Percentiles rank a stretch among this genome's conserved stretches.
These are phyloP conservation scores for Pisolithus orientalis DNA, from an alignment of 768 basidiomycete species.

Conservation along the genomic window DNA sequence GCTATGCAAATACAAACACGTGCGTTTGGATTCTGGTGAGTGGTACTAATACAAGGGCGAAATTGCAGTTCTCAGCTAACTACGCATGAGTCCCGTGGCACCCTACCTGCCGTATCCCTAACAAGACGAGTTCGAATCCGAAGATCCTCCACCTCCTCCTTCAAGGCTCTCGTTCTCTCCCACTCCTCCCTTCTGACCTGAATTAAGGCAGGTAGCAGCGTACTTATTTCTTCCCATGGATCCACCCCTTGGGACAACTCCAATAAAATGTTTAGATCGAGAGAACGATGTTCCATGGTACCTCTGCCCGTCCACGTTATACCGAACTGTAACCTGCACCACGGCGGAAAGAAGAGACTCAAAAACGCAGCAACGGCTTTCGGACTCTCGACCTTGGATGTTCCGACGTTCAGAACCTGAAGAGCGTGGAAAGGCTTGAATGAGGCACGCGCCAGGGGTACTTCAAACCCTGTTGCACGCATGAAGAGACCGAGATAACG, in stretches of 20 bases:
- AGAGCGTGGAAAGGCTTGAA: conserved; percentile 18
- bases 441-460: conserved; percentile 2
- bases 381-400: conserved; percentile 39
- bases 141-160: conserved; percentile 45
- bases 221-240: conserved; percentile 38
- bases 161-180: conserved; percentile 31
- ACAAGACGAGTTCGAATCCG: conserved; percentile 39
- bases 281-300: conserved; percentile 3
- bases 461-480: conserved; percentile 23
- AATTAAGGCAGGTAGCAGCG: conserved; percentile 39
- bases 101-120: conserved; percentile 26
- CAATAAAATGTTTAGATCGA: conserved; percentile 2
- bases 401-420: conserved; percentile 38
- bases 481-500: conserved; percentile 32
- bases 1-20: too few species aligned
- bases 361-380: conserved; percentile 46
- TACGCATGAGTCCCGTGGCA: conserved; percentile 24
- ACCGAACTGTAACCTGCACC: conserved; percentile 38
- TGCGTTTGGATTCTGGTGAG: not conserved
- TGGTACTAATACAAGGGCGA: too few species aligned
- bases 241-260: conserved; percentile 19
- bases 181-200: conserved; percentile 40
- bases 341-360: conserved; percentile 42
- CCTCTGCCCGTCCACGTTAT: conserved; percentile 40
- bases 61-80: conserved; percentile 13